Evolutionary conservation across 768 basidiomycete genomes (phyloP).

Genomic region (Mycena leptocephala): DNA sequence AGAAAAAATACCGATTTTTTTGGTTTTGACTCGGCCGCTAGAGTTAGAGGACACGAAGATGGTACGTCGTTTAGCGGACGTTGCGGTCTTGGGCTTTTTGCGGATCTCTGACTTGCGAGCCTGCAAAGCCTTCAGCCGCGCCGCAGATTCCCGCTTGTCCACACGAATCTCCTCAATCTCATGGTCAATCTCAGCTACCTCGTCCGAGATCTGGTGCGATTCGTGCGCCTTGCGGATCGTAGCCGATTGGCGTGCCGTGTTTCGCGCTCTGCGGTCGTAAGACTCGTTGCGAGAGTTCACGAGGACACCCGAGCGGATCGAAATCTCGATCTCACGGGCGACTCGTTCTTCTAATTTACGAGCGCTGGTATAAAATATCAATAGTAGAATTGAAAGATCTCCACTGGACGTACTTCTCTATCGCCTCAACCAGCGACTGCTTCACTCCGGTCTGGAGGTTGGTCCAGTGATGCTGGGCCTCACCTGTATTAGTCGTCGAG

Average conservation of each 20-base stretch:
- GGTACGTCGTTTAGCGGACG: background rate
- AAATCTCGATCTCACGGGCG: conserved; percentile 15
- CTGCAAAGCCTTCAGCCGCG: background rate
- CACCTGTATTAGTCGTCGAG: background rate
- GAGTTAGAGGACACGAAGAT: background rate
- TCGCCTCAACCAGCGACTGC: background rate
- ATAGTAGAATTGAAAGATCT: background rate
- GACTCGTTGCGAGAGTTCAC: conserved; percentile 27
- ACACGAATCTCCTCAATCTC: background rate
- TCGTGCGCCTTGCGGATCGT: background rate
- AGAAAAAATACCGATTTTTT: background rate
- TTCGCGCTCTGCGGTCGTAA: background rate
- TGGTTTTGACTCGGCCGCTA: background rate
- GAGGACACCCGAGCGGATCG: conserved; percentile 23
- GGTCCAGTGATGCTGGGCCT: background rate
- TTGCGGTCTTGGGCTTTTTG: background rate
- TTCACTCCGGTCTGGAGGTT: background rate
- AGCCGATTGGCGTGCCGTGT: background rate
- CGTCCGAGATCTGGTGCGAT: background rate
- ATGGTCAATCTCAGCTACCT: background rate
- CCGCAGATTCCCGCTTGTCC: background rate
- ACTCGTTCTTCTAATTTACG: conserved; percentile 22
- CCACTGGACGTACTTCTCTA: background rate
- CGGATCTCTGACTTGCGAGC: background rate
- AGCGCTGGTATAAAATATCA: background rate